Base-by-base conservation (phyloP, 2,329 filamentous ascomycete species). In the Fusarium poae region DNA sequence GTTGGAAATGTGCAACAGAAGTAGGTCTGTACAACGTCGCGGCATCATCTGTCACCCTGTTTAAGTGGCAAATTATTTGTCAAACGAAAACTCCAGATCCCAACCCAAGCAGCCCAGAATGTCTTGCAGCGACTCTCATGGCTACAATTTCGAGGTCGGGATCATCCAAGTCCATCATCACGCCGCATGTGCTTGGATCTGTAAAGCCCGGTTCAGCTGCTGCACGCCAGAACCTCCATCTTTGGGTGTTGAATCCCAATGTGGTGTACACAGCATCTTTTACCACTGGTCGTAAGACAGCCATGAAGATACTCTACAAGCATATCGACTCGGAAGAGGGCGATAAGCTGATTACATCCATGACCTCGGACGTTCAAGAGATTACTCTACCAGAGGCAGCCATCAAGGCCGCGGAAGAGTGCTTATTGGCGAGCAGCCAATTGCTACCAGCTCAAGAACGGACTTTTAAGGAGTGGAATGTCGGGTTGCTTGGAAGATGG, bases 381-480 rank as follows among this genome's bases (percentile, higher is more conserved):
- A 79, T 90, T 16, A 81, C 78, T 30, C 77, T 92, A 32, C 87
- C 89, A 0, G 66, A 64, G 2, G 78, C 81, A 6, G 82, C 86
- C 6, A 86, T 90, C 29, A 59, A 75, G 7, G 79, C 79, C 30
- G 76, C 90, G 9, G 69, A 77, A 2, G 65, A 72, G 8, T 78
- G 76, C 12, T 78, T 93, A 27, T 74, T 79, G 13, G 74, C 73
- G 10, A 89, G 85, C 67, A 86, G 83, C 35, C 42, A 65, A 5
- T 73, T 88, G 18, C 75, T 93, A 11, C 90, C 91, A 2, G 74
- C 69, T 1, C 80, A 80, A 11, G 87, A 90, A 62, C 82, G 87
- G 57, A 79, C 72, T 29, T 91, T 92, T 68, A 83, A 86, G 74
- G 86, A 84, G n/a, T 93, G 90, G 90, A 83, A 84, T 27, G 88